Evolutionary conservation across 768 basidiomycete species (phyloP).

Genomic region (Auricularia cornea): DNA sequence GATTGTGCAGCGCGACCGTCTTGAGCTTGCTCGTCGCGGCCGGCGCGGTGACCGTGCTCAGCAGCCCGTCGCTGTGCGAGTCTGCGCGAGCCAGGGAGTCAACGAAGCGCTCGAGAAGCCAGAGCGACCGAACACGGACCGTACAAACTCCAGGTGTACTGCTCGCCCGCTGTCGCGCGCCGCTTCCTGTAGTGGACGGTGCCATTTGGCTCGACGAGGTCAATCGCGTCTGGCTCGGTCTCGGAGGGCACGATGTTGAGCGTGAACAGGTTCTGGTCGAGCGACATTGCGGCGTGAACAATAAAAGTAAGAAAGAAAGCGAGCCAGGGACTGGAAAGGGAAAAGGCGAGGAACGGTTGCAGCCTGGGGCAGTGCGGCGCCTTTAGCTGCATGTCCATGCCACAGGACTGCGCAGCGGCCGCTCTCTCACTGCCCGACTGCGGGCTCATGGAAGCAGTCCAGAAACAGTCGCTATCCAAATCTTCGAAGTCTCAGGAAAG

Average conservation of each 20-base stretch:
- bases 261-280: conserved; percentile 83
- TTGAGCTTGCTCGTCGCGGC: conserved; percentile 62
- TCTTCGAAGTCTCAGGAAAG: too few species aligned
- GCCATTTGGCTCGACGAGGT: conserved; percentile 60
- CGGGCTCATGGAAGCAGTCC: too few species aligned
- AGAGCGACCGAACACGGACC: conserved; percentile 1
- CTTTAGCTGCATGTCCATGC: too few species aligned
- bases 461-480: too few species aligned
- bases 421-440: too few species aligned
- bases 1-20: conserved; percentile 68
- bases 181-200: conserved; percentile 66
- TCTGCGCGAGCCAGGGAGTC: conserved; percentile 33
- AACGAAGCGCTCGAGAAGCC: not conserved
- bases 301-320: not conserved
- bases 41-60: conserved; percentile 59
- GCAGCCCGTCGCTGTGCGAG: conserved; percentile 61
- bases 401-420: too few species aligned
- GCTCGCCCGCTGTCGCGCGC: conserved; percentile 20
- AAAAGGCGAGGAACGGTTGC: not conserved
- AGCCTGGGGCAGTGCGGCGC: too few species aligned
- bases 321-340: not conserved
- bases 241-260: conserved; percentile 51
- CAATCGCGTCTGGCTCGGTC: conserved; percentile 52
- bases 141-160: conserved; percentile 6
- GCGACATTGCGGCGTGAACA: conserved; percentile 55